Conservation (phyloP, 1,284 basidiomycete genomes). For the Apiotrichum montevideense region DNA sequence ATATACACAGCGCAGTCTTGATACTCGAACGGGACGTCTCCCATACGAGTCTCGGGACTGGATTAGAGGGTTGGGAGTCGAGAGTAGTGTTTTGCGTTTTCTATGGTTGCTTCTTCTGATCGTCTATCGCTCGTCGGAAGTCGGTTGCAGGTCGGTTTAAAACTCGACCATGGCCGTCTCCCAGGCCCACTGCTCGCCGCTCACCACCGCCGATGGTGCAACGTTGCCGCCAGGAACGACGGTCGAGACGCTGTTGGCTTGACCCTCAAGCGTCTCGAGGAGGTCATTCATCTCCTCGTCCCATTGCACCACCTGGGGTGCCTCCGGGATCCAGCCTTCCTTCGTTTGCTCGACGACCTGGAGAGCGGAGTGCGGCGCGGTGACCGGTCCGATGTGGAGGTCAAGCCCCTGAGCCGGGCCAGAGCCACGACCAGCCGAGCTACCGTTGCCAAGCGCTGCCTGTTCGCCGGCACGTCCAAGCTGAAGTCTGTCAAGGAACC, state of each 20-base stretch:
- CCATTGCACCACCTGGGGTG: constrained; percentile 18
- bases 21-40: neutral
- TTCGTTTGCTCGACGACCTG: constrained; percentile 10
- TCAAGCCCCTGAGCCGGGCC: constrained; percentile 37
- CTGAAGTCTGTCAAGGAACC: constrained; percentile 24
- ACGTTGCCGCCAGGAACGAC: constrained; percentile 8
- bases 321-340: constrained; percentile 19
- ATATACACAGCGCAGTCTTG: constrained; percentile 3
- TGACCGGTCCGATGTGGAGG: constrained; percentile 13
- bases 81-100: constrained; percentile 5
- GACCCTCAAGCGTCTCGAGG: constrained; percentile 21
- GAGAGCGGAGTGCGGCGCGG: constrained; percentile 1
- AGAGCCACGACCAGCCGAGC: constrained; percentile 37
- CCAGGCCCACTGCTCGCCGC: constrained; percentile 18
- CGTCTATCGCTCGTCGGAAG: neutral
- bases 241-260: constrained; percentile 7
- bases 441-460: constrained; percentile 28
- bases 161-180: constrained; percentile 19
- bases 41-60: neutral
- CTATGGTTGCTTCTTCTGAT: constrained; percentile 5
- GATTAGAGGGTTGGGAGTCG: neutral
- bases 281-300: constrained; percentile 25
- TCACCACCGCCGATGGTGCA: constrained; percentile 3
- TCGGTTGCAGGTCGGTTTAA: neutral
- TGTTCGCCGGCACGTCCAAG: constrained; percentile 25